Base-by-base conservation (phyloP, 495 filamentous ascomycete species). In the Tuber microsphaerosporum region DNA sequence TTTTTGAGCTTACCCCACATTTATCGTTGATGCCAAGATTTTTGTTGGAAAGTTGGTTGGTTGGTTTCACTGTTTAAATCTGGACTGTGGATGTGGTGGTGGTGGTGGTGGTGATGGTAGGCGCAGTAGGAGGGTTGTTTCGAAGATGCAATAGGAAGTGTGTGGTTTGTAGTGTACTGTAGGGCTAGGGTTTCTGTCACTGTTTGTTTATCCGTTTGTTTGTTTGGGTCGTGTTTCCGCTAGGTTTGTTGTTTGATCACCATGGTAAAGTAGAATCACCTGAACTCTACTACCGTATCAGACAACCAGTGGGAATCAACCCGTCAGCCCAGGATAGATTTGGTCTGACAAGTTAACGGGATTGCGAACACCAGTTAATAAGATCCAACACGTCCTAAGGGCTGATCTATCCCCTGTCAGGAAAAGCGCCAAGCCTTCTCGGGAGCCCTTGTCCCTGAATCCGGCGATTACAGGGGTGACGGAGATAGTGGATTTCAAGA, bases 1-100 rank as follows among this genome's bases (percentile, higher is more conserved):
- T 65, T 65, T 65, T 34, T 65, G 56, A 34, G 56, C 26, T 65
- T 65, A 19, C 56, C 56, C 56, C 56, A 65, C 56, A 65, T 65
- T 34, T 65, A 17, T 65, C 56, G 56, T 31, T 65, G 14, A 65
- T 65, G 56, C 56, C 56, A 65, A 65, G 56, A 65, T 65, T 65
- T 65, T 6, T 14, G 26, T 65, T 65, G 10, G 26, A 14, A 61
- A n/a, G 9, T 16, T 17, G 26, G 56, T 65, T 26, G 26, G 56
- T 46, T 19, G 17, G 45, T 34, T 31, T 65, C 56, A 26, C 12
- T 1, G 12, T 65, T 34, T 19, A 34, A 34, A 34, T 34, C 26
- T 34, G 14, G 26, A 65, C 56, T 0, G 56, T 34, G 51, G 51
- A 22, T 48, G 46, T 56, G 22, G 48, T 56, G 48, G 48, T n/a